Evolutionary conservation across 163 green algal species (phyloP).

Genomic region (Smithsoniella earleae): DNA sequence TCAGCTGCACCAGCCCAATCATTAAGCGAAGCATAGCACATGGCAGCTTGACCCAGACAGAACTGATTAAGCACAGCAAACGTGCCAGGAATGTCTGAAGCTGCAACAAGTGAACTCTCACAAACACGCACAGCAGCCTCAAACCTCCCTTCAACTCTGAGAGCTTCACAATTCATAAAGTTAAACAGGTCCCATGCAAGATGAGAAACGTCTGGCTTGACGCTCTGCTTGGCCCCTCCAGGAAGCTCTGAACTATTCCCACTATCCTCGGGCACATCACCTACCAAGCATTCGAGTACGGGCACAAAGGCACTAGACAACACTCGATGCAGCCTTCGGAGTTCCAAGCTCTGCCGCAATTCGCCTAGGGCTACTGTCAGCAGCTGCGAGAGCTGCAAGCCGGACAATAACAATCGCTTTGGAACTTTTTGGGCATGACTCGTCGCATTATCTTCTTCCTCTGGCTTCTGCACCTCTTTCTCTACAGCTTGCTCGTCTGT

Average conservation of each 20-base stretch:
- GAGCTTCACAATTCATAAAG: not conserved
- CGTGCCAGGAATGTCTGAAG: not conserved
- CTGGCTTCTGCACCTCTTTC: no score
- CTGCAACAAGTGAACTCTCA: not conserved
- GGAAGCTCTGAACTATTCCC: no score
- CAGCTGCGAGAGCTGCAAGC: slow-evolving; percentile 16
- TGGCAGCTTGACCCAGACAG: not conserved
- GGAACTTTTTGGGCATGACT: no score
- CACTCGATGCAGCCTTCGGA: slow-evolving; percentile 21
- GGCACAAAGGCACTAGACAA: not conserved
- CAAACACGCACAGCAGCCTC: not conserved
- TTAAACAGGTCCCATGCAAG: not conserved
- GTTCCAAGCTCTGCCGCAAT: not conserved
- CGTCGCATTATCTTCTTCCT: no score
- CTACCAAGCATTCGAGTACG: no score
- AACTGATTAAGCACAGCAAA: not conserved
- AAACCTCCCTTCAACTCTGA: not conserved
- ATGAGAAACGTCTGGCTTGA: no score
- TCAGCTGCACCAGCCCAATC: no score
- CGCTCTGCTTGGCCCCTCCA: no score
- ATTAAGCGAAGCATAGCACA: slow-evolving; percentile 10
- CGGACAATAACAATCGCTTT: slow-evolving; percentile 9
- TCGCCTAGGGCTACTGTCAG: not conserved
- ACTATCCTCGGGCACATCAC: no score
- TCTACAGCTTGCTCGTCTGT: not conserved